These are phyloP conservation scores for Colletotrichum camelliae DNA, from an alignment of 2,329 filamentous ascomycete species.

Conservation along the genomic window DNA sequence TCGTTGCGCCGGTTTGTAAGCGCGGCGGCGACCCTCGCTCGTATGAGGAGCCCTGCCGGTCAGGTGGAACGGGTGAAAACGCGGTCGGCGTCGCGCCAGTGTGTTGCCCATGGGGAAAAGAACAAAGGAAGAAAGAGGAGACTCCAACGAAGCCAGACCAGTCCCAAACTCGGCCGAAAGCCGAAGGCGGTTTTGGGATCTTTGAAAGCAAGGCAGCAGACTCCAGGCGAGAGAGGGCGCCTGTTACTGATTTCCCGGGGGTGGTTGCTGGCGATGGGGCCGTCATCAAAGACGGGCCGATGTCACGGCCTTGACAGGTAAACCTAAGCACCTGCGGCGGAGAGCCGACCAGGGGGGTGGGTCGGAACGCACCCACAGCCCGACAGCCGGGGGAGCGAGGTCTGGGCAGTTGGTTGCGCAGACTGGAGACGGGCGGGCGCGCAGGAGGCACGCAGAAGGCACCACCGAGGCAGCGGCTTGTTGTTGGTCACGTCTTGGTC, in stretches of 20 bases:
- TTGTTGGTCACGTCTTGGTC: neutral
- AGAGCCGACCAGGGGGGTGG: constrained; percentile 5
- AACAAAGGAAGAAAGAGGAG: constrained; percentile 15
- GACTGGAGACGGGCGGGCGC: neutral
- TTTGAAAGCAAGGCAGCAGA: neutral
- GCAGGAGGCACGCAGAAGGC: neutral
- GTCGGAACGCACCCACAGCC: constrained; percentile 10
- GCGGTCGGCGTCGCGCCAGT: constrained; percentile 8
- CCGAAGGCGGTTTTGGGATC: neutral
- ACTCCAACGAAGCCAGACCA: neutral
- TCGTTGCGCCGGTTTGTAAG: neutral
- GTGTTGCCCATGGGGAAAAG: constrained; percentile 21
- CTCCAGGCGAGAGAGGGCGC: neutral
- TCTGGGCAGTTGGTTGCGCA: neutral
- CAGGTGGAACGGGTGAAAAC: constrained; percentile 13
- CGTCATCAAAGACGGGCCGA: constrained; percentile 22
- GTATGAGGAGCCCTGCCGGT: neutral
- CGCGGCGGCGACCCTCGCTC: neutral
- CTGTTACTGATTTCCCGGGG: neutral
- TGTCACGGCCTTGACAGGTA: constrained; percentile 18
- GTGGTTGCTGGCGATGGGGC: constrained; percentile 9
- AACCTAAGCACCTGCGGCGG: constrained; percentile 16
- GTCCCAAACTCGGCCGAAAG: constrained; percentile 11
- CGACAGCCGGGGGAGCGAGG: constrained; percentile 1
- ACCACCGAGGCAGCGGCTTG: neutral